Percentiles rank a stretch among this genome's conserved stretches.
phyloP scores from a whole-genome alignment of 2,329 filamentous ascomycete genomes.

The Pseudocercospora vitis region DNA sequence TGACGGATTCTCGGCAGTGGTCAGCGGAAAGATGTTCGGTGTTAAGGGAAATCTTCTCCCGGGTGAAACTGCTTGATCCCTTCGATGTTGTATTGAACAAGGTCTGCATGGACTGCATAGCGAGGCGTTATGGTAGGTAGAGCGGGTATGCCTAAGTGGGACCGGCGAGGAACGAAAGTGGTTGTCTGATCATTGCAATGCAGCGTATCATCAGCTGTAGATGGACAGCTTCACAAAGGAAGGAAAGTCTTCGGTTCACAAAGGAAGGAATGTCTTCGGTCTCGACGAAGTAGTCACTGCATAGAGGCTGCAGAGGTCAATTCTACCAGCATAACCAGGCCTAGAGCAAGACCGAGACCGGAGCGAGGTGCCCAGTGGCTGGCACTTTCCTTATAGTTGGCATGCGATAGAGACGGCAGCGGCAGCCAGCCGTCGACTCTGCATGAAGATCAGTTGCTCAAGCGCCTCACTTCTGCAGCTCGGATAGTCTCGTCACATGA shows the following conservation, averaged over 20 bases:
- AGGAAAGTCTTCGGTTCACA: neutral
- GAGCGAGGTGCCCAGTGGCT: neutral
- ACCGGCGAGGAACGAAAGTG: neutral
- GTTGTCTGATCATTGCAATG: neutral
- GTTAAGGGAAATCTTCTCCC: slow-evolving; percentile 71
- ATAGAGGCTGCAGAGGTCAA: too few relatives aligned
- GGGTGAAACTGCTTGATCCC: slow-evolving; percentile 44
- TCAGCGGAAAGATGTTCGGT: slow-evolving; percentile 97
- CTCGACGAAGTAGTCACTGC: too few relatives aligned
- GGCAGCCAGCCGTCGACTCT: neutral
- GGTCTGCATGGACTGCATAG: slow-evolving; percentile 23
- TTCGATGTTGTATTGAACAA: neutral
- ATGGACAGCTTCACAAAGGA: neutral
- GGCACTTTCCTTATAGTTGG: too few relatives aligned
- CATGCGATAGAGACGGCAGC: neutral
- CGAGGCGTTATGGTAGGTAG: slow-evolving; percentile 25
- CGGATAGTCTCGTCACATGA: neutral
- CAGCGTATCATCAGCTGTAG: neutral
- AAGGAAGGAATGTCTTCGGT: neutral
- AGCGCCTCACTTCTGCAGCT: neutral
- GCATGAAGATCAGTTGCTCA: neutral
- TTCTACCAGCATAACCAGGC: too few relatives aligned
- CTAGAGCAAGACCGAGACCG: neutral
- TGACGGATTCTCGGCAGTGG: slow-evolving; percentile 88
- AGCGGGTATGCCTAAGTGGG: neutral